These are phyloP conservation scores for Aspergillus sclerotialis DNA, from an alignment of 2,329 filamentous ascomycete genomes.

Conservation along the genomic window DNA sequence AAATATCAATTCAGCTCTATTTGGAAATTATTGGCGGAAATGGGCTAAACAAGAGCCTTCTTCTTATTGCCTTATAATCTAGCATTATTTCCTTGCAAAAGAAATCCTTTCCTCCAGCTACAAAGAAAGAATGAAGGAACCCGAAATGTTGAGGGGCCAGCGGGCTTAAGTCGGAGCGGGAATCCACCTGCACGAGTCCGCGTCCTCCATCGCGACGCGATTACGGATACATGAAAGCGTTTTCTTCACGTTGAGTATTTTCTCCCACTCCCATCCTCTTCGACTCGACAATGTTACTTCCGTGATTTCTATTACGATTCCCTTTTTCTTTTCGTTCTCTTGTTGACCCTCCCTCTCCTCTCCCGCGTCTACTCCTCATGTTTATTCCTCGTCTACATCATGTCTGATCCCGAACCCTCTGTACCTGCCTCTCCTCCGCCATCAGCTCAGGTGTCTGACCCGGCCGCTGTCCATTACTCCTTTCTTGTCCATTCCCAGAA, in stretches of 20 bases:
- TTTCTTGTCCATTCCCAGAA: constrained; percentile 56
- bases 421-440: constrained; percentile 26
- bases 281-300: not conserved
- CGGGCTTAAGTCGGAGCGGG: too few relatives aligned
- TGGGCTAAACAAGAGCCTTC: too few relatives aligned
- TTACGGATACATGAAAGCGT: not conserved
- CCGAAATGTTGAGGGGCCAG: too few relatives aligned
- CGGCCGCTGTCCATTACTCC: constrained; percentile 38
- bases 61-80: too few relatives aligned
- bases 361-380: not conserved
- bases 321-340: not conserved
- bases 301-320: not conserved
- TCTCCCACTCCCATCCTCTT: not conserved
- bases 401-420: constrained; percentile 31
- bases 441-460: constrained; percentile 24
- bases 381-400: constrained; percentile 10
- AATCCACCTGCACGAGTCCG: too few relatives aligned
- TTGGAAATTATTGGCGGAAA: too few relatives aligned
- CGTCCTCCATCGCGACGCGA: constrained; percentile 4
- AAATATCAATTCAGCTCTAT: too few relatives aligned
- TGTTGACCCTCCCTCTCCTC: not conserved
- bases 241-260: not conserved
- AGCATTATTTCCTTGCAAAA: too few relatives aligned
- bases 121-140: too few relatives aligned
- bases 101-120: too few relatives aligned